Evolutionary conservation across 108 stramenopile species (phyloP).

Genomic region (Schizochytrium sp.): DNA sequence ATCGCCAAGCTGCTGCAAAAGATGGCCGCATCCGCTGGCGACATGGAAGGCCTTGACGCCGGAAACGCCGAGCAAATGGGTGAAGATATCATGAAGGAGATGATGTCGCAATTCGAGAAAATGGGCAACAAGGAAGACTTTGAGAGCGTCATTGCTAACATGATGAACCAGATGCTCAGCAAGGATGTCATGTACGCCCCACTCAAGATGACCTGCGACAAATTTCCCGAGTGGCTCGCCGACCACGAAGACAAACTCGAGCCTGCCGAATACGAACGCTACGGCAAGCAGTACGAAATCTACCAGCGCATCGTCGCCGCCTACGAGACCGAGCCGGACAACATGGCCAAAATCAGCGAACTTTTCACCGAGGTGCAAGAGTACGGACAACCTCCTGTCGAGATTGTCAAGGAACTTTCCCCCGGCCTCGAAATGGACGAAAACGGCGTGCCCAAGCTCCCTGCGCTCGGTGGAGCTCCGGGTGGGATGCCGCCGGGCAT

Average conservation of each 20-base stretch:
- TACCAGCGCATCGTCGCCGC: conserved; percentile 75
- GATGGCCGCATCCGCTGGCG: conserved; percentile 28
- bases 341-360: conserved; percentile 59
- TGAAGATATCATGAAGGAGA: conserved; percentile 60
- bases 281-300: conserved; percentile 71
- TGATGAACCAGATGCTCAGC: conserved; percentile 77
- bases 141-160: conserved; percentile 73
- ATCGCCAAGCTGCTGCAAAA: conserved; percentile 28
- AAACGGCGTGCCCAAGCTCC: conserved; percentile 83
- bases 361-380: conserved; percentile 37
- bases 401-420: conserved; percentile 89
- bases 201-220: conserved; percentile 63
- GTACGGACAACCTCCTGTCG: conserved; percentile 84
- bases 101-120: conserved; percentile 62
- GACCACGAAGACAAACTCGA: conserved; percentile 9
- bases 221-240: conserved; percentile 85
- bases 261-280: conserved; percentile 34
- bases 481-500: background rate
- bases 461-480: background rate
- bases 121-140: conserved; percentile 61
- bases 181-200: conserved; percentile 93
- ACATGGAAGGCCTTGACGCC: conserved; percentile 46
- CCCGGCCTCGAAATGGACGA: conserved; percentile 85
- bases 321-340: conserved; percentile 85
- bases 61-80: conserved; percentile 47